These are phyloP conservation scores for Lagenaria siceraria DNA, from an alignment of 306 rosid genomes.

Conservation along the genomic window DNA sequence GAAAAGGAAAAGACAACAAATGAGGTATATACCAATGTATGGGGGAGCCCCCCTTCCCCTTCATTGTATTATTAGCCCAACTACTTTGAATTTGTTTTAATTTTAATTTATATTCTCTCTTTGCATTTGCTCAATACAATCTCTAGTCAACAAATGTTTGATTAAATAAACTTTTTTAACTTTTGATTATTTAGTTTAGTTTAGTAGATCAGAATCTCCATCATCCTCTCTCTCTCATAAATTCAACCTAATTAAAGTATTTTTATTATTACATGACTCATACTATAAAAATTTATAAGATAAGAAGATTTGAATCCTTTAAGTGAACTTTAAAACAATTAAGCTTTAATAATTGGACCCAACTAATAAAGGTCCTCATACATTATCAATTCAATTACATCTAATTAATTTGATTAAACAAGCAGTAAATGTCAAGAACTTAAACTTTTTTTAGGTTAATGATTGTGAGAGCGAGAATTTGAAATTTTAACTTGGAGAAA, in stretches of 20 bases:
- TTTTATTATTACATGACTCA: background rate
- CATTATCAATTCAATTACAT: background rate
- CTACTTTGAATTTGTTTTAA: background rate
- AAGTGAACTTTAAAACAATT: background rate
- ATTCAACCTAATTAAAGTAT: background rate
- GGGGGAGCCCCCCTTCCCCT: background rate
- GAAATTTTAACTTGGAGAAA: too few species aligned
- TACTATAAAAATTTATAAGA: background rate
- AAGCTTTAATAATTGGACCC: background rate
- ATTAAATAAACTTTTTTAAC: background rate
- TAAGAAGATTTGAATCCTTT: background rate
- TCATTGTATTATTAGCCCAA: background rate
- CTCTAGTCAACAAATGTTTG: background rate
- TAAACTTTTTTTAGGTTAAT: too few species aligned
- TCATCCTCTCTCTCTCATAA: background rate
- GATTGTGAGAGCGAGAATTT: background rate
- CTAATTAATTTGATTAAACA: background rate
- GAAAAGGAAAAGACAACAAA: background rate
- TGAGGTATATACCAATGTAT: background rate
- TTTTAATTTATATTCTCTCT: background rate
- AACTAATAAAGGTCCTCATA: background rate
- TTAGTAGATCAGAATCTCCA: background rate
- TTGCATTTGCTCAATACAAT: background rate
- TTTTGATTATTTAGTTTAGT: background rate
- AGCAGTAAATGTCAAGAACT: too few species aligned